Conservation (phyloP, 345 rosid species). For the Kandelia obovata region DNA sequence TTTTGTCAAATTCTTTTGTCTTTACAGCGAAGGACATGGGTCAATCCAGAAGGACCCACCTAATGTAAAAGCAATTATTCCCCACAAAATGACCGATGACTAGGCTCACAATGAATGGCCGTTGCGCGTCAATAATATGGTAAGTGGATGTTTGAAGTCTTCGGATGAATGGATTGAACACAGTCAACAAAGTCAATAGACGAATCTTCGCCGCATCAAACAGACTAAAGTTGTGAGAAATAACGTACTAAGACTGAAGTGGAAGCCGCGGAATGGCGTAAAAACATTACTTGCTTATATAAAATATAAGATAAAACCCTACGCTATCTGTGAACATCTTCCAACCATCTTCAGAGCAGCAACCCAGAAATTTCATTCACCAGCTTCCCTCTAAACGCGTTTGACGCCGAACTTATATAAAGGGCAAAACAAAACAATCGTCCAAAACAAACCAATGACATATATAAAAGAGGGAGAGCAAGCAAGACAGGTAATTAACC, state of each 20-base stretch:
- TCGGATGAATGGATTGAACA: not conserved
- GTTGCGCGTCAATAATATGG: too few species aligned
- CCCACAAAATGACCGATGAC: too few species aligned
- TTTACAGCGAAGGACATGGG: too few species aligned
- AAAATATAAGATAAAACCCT: not conserved
- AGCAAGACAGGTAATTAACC: not conserved
- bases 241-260: not conserved
- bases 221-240: too few species aligned
- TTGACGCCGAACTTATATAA: slow-evolving; percentile 10
- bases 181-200: not conserved
- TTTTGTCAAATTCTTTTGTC: too few species aligned
- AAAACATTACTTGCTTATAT: not conserved
- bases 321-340: not conserved
- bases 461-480: not conserved
- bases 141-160: not conserved
- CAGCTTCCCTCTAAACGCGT: slow-evolving; percentile 20
- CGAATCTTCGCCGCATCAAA: not conserved
- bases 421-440: not conserved
- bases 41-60: too few species aligned
- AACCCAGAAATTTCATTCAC: slow-evolving; percentile 25
- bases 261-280: not conserved
- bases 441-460: not conserved
- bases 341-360: slow-evolving; percentile 26
- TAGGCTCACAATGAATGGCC: too few species aligned
- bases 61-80: too few species aligned